Conservation (phyloP, 768 basidiomycete species). For the Naganishia friedmannii region DNA sequence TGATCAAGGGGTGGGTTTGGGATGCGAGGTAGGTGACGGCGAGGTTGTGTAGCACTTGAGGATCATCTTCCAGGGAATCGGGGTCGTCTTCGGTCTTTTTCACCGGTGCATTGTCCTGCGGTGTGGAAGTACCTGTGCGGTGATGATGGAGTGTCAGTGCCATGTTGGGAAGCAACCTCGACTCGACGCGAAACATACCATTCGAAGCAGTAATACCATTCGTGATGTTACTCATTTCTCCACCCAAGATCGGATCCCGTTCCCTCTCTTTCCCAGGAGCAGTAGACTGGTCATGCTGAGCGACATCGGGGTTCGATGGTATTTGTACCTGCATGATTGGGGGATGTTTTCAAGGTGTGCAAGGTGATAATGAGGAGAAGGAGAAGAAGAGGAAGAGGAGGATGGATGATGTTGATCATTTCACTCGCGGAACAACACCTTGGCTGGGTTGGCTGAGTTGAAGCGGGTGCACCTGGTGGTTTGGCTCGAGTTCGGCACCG, state of each 20-base stretch:
- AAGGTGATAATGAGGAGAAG: not conserved
- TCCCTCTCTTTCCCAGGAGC: constrained; percentile 84
- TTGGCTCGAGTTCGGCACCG: no score
- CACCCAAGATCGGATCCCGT: constrained; percentile 74
- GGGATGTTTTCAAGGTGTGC: not conserved
- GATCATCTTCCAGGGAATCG: constrained; percentile 71
- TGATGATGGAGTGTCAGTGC: constrained; percentile 54
- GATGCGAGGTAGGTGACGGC: constrained; percentile 81
- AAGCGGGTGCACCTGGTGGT: no score
- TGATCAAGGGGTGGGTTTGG: constrained; percentile 93
- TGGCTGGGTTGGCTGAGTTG: no score
- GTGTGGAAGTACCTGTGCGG: constrained; percentile 62
- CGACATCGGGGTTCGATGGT: constrained; percentile 37
- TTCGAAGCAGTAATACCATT: constrained; percentile 32
- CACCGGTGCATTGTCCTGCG: constrained; percentile 42
- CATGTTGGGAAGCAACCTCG: constrained; percentile 26
- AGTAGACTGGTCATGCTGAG: constrained; percentile 63
- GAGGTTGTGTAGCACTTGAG: constrained; percentile 55
- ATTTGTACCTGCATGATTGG: constrained; percentile 20
- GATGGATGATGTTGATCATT: no score
- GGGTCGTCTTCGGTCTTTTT: constrained; percentile 17
- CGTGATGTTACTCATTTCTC: constrained; percentile 72
- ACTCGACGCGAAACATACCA: constrained; percentile 21
- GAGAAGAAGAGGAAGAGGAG: constrained; percentile 2
- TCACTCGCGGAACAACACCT: no score